These are phyloP conservation scores for Penicillium macrosclerotiorum DNA, from an alignment of 495 filamentous ascomycete species.

Conservation along the genomic window DNA sequence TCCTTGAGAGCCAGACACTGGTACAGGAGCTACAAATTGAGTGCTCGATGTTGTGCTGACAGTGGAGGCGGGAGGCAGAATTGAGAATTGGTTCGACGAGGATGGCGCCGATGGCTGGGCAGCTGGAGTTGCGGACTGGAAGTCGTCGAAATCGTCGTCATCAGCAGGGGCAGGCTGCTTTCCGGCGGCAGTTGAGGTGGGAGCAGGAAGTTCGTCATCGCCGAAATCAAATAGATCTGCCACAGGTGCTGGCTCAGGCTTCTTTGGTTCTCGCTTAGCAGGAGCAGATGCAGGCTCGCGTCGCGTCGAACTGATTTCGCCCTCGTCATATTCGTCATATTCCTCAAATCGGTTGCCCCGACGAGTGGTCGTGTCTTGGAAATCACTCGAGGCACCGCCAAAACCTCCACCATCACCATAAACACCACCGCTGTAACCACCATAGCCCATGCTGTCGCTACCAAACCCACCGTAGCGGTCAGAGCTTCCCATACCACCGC, in stretches of 20 bases:
- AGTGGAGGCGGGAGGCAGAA: constrained; percentile 56
- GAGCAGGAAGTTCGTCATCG: constrained; percentile 62
- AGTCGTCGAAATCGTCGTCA: constrained; percentile 98
- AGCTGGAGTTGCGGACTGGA: constrained; percentile 83
- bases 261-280: constrained; percentile 59
- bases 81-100: constrained; percentile 42
- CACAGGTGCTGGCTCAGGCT: constrained; percentile 60
- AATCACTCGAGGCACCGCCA: constrained; percentile 41
- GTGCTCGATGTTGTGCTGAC: constrained; percentile 62
- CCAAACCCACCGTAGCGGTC: constrained; percentile 87
- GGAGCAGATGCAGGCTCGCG: constrained; percentile 43
- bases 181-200: constrained; percentile 49
- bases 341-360: constrained; percentile 83
- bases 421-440: constrained; percentile 81
- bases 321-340: constrained; percentile 95
- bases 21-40: constrained; percentile 77
- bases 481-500: constrained; percentile 55
- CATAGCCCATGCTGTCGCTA: constrained; percentile 69
- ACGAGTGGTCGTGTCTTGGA: constrained; percentile 58
- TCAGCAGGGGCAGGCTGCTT: constrained; percentile 54
- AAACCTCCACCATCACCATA: constrained; percentile 66
- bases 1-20: constrained; percentile 75
- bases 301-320: constrained; percentile 48
- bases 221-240: constrained; percentile 79
- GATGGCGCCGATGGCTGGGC: constrained; percentile 32